A percentile compares a stretch with the other conserved stretches of the same genome.
Evolutionary conservation across 148 eudicot genomes (phyloP).

Genomic region (Vaccinium macrocarpon): DNA sequence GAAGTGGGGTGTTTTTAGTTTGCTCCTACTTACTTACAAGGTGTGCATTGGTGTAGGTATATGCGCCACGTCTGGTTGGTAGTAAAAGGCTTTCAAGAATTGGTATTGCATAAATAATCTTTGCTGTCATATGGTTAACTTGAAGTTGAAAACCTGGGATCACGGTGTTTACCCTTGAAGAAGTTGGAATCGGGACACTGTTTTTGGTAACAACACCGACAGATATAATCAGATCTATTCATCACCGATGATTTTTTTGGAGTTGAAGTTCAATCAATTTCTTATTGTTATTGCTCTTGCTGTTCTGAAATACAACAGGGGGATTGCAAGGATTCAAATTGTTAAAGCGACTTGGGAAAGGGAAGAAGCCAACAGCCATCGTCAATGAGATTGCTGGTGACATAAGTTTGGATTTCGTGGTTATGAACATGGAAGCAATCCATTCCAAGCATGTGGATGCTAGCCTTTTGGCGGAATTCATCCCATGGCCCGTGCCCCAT

Average conservation of each 20-base stretch:
- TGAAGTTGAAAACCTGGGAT: neutral
- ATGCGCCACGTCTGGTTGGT: too few relatives aligned
- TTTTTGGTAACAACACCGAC: neutral
- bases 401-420: constrained; percentile 73
- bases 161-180: neutral
- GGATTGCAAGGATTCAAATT: constrained; percentile 76
- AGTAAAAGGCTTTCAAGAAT: too few relatives aligned
- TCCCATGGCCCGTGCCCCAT: constrained; percentile 73
- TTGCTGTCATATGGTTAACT: neutral
- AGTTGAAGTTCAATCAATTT: neutral
- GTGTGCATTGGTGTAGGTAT: too few relatives aligned
- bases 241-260: neutral
- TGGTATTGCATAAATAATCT: too few relatives aligned
- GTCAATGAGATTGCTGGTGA: constrained; percentile 89
- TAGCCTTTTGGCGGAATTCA: constrained; percentile 84
- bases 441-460: constrained; percentile 97
- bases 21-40: too few relatives aligned
- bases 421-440: constrained; percentile 98
- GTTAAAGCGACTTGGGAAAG: constrained; percentile 75
- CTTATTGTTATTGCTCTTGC: neutral
- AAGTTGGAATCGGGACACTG: neutral
- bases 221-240: neutral
- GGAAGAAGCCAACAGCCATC: constrained; percentile 78
- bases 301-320: constrained; percentile 28
- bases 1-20: too few relatives aligned